phyloP scores from a whole-genome alignment of 2,329 filamentous ascomycete genomes.

The Thermoascus crustaceus region DNA sequence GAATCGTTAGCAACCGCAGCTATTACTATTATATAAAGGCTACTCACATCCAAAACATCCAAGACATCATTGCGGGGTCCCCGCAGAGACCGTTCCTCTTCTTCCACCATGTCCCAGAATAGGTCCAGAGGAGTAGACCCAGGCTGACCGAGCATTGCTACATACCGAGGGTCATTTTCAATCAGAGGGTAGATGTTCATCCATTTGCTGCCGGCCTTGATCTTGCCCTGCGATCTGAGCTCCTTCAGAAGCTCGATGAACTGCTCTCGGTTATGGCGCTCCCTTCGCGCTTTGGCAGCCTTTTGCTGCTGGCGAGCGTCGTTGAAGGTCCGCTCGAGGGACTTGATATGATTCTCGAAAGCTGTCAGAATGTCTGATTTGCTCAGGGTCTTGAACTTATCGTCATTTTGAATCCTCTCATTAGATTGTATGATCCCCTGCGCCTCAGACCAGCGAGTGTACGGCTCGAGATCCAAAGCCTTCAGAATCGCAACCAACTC shows the following conservation, averaged over 20 bases:
- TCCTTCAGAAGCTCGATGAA: conserved; percentile 70
- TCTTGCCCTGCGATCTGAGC: conserved; percentile 65
- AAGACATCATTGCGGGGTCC: conserved; percentile 73
- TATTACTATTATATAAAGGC: not conserved
- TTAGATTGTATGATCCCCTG: conserved; percentile 72
- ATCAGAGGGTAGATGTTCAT: conserved; percentile 67
- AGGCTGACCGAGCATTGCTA: conserved; percentile 69
- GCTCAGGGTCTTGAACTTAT: conserved; percentile 76
- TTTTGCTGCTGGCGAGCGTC: conserved; percentile 84
- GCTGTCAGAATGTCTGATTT: conserved; percentile 85
- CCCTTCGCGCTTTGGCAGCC: conserved; percentile 66
- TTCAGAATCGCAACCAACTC: conserved; percentile 71
- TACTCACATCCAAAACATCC: conserved; percentile 76
- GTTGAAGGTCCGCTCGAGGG: conserved; percentile 83
- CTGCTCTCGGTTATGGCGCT: conserved; percentile 77
- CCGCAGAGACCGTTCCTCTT: conserved; percentile 81
- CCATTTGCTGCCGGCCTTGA: conserved; percentile 90
- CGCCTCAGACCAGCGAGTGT: conserved; percentile 89
- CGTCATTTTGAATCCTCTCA: conserved; percentile 67
- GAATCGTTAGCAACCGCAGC: conserved; percentile 28
- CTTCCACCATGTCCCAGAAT: conserved; percentile 93
- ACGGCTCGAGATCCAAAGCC: conserved; percentile 76
- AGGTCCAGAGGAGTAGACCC: conserved; percentile 83
- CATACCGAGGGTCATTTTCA: conserved; percentile 73
- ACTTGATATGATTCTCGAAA: conserved; percentile 93